A percentile compares a stretch with the other conserved stretches of the same genome.
These are phyloP conservation scores for California macrophylla DNA, from an alignment of 441 rosid genomes.

Conservation along the genomic window DNA sequence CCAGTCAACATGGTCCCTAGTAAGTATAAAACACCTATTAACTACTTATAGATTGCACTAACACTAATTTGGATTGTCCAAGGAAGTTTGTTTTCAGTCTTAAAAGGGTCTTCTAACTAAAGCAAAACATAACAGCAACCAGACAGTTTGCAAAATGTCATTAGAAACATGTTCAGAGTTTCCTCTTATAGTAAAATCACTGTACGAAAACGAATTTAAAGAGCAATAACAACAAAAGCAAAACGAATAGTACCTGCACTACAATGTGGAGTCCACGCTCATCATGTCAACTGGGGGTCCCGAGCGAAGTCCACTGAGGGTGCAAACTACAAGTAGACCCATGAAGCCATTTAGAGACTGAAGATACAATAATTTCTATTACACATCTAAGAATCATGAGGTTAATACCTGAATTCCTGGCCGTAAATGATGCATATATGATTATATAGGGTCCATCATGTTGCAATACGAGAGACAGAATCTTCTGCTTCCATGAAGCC, in stretches of 20 bases:
- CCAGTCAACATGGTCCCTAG: slow-evolving; percentile 86
- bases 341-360: slow-evolving; percentile 21
- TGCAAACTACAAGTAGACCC: slow-evolving; percentile 48
- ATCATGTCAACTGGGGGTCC: slow-evolving; percentile 51
- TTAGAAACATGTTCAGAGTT: background rate
- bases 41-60: background rate
- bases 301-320: slow-evolving; percentile 46
- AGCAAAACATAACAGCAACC: no score
- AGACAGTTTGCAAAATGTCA: background rate
- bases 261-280: slow-evolving; percentile 46
- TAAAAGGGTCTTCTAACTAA: background rate
- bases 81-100: background rate
- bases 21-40: slow-evolving; percentile 26
- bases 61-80: background rate
- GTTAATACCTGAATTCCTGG: slow-evolving; percentile 17
- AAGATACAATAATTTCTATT: slow-evolving; percentile 2
- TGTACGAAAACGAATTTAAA: slow-evolving; percentile 4
- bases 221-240: slow-evolving; percentile 17
- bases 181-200: slow-evolving; percentile 17
- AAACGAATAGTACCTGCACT: slow-evolving; percentile 41
- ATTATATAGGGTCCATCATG: slow-evolving; percentile 18
- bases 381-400: slow-evolving; percentile 4
- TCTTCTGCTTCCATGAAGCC: slow-evolving; percentile 35
- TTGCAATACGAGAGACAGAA: slow-evolving; percentile 10
- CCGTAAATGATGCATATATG: slow-evolving; percentile 16